Percentiles rank a stretch among this genome's conserved stretches.
These are phyloP conservation scores for Penicillium coprophilum DNA, from an alignment of 495 filamentous ascomycete species.

Conservation along the genomic window DNA sequence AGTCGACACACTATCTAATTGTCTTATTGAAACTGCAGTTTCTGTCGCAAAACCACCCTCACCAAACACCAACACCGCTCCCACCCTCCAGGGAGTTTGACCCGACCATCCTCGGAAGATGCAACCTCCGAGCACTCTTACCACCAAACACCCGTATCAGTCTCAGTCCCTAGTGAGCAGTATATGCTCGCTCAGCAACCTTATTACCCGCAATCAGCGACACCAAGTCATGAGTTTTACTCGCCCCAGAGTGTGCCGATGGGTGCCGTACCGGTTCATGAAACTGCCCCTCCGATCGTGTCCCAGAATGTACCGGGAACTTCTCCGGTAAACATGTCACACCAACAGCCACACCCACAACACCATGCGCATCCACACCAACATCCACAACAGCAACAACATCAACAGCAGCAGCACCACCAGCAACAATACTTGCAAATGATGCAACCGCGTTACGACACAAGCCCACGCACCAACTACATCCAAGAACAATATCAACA, in stretches of 20 bases:
- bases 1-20: constrained; percentile 2
- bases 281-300: constrained; percentile 31
- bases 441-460: constrained; percentile 44
- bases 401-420: constrained; percentile 24
- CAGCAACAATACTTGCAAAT: constrained; percentile 38
- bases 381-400: constrained; percentile 32
- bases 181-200: constrained; percentile 44
- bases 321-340: constrained; percentile 35
- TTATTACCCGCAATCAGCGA: constrained; percentile 39
- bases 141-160: constrained; percentile 30
- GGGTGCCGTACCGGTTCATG: constrained; percentile 33
- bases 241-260: constrained; percentile 37
- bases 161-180: constrained; percentile 37
- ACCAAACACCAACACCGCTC: constrained; percentile 76
- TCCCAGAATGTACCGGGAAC: constrained; percentile 34
- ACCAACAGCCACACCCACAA: constrained; percentile 35
- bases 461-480: constrained; percentile 35
- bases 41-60: constrained; percentile 85
- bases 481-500: constrained; percentile 41
- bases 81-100: constrained; percentile 60
- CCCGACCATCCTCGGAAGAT: constrained; percentile 45
- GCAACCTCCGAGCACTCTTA: constrained; percentile 44
- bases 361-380: constrained; percentile 30
- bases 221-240: constrained; percentile 43
- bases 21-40: constrained; percentile 48